Base-by-base conservation (phyloP, 805 yeast genomes). In the Suhomyces pyralidae region DNA sequence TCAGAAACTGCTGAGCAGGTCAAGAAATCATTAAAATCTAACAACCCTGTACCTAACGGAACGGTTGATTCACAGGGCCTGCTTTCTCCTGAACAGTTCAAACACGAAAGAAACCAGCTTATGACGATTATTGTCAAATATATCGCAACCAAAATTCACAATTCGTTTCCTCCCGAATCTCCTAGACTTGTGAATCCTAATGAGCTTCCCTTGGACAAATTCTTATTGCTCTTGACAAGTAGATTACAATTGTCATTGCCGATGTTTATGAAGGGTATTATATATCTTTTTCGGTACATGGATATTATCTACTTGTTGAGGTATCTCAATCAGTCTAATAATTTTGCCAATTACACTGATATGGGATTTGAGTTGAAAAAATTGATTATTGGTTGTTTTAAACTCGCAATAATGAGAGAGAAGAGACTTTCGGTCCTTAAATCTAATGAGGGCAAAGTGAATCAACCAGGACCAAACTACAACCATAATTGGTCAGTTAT, bases 261-360 rank as follows among this genome's bases (percentile, higher is more conserved):
- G 2, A 58, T 66, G 55, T 76, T 76, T 56, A 66, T 76, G 67
- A 73, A 70, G 52, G 74, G 78, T 4, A 63, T 70, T 40, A 71
- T 76, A 25, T 75, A 75, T 56, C 63, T 76, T 45, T 76, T 76
- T 63, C 65, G 80, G 50, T 76, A 76, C 58, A 76, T 76, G 79
- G 79, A 76, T 57, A 73, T 76, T 44, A 70, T 76, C 48, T 76
- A 76, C 59, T 66, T 76, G 51, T 69, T 76, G 54, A 61, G 80
- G 50, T 76, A 76, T 56, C 68, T 76, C 52, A 76, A 76, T 55
- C 80, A 76, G 58, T 69, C 77, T 26, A 76, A 76, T 55, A 76
- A 76, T 55, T 72, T 67, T 53, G 78, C 76, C 30, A 73, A 70
- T 57, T 73, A 70, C 59, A 73, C 67, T 45, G 77, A 71, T 30